Percentiles rank a stretch among this genome's conserved stretches.
phyloP scores from a whole-genome alignment of 75 land plant species.

The Cunninghamia lanceolata region DNA sequence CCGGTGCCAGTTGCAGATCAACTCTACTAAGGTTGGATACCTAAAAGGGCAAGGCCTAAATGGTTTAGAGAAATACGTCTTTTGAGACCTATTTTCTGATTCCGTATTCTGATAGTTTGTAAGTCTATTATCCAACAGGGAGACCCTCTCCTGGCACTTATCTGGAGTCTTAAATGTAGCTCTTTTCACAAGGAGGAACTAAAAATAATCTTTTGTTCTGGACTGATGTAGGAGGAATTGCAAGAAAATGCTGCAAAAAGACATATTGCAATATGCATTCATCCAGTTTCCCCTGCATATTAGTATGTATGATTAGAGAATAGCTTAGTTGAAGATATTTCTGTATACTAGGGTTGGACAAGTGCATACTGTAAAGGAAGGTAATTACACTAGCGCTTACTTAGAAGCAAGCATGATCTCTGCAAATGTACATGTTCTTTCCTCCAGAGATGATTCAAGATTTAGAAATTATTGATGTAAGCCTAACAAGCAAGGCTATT shows the following conservation, averaged over 20 bases:
- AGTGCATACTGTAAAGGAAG: constrained; percentile 1
- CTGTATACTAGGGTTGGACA: background rate
- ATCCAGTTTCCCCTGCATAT: background rate
- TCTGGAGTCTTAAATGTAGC: too few species aligned
- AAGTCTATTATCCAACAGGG: background rate
- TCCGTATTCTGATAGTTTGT: background rate
- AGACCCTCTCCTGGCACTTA: constrained; percentile 1
- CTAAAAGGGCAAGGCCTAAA: background rate
- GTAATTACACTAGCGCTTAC: background rate
- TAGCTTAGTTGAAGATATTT: constrained; percentile 1
- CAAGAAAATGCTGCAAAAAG: background rate
- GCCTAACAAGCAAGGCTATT: constrained; percentile 10
- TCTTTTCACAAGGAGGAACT: background rate
- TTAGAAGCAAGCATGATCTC: background rate
- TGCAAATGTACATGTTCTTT: constrained; percentile 8
- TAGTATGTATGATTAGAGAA: background rate
- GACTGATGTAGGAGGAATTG: background rate
- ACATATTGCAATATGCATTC: background rate
- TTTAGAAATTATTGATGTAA: constrained; percentile 4
- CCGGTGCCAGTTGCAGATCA: background rate
- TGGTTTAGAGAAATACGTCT: background rate
- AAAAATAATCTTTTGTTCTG: background rate
- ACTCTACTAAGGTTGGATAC: background rate
- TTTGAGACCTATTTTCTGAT: background rate
- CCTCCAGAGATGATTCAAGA: background rate